Evolutionary conservation across 805 yeast species (phyloP).

Genomic region (Candida adriatica): DNA sequence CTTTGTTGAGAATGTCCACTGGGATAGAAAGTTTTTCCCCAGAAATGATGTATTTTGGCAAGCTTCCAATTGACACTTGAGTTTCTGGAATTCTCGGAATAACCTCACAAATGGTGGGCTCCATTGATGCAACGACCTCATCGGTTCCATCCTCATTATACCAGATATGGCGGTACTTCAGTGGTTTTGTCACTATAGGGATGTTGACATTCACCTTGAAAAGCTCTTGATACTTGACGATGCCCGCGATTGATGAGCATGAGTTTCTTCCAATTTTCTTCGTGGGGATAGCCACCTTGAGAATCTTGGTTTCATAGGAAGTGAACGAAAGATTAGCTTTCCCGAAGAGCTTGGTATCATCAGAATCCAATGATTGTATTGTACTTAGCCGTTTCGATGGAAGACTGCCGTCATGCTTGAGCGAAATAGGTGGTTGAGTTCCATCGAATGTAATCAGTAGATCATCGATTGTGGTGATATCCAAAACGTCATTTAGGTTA

Average conservation of each 20-base stretch:
- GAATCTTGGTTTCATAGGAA: constrained; percentile 9
- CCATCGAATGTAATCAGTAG: constrained; percentile 10
- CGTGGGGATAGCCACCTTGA: constrained; percentile 15
- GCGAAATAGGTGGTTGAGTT: constrained; percentile 11
- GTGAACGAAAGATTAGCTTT: constrained; percentile 13
- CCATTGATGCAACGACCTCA: constrained; percentile 10
- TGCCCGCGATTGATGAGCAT: constrained; percentile 12
- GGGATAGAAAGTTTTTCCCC: constrained; percentile 26
- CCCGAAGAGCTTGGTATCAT: constrained; percentile 6
- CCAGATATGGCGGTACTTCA: constrained; percentile 15
- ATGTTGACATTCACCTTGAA: constrained; percentile 19
- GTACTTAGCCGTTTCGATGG: neutral
- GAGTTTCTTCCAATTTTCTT: constrained; percentile 16
- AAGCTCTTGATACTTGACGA: constrained; percentile 5
- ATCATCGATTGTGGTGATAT: constrained; percentile 6
- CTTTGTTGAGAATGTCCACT: constrained; percentile 25
- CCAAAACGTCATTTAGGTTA: constrained; percentile 18
- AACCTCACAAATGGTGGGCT: constrained; percentile 23
- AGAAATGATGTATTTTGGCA: constrained; percentile 22
- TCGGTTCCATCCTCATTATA: constrained; percentile 3
- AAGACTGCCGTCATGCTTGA: constrained; percentile 9
- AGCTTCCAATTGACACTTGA: constrained; percentile 18
- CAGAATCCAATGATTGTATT: constrained; percentile 2
- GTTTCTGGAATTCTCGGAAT: constrained; percentile 35
- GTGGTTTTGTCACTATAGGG: constrained; percentile 10